A percentile compares a stretch with the other conserved stretches of the same genome.
These are phyloP conservation scores for Microthlaspi erraticum DNA, from an alignment of 345 rosid species.

Conservation along the genomic window DNA sequence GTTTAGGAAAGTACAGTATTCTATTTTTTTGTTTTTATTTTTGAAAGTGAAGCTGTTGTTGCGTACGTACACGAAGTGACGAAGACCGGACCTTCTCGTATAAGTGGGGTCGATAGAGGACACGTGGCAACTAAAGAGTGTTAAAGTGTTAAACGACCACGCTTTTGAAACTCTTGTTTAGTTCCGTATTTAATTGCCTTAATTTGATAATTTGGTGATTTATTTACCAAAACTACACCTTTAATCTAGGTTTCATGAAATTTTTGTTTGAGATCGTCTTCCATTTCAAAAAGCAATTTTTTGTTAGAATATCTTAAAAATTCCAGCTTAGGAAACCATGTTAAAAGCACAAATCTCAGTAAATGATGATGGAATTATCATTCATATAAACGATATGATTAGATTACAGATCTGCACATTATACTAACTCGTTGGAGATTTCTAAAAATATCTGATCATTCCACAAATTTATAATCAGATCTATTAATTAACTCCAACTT, in stretches of 20 bases:
- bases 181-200: neutral
- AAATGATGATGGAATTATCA: too few relatives aligned
- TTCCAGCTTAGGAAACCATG: too few relatives aligned
- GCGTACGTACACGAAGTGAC: neutral
- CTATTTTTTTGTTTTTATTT: neutral
- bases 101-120: neutral
- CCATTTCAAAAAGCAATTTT: too few relatives aligned
- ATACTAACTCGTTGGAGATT: neutral
- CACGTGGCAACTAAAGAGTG: constrained; percentile 21
- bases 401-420: neutral
- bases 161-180: constrained; percentile 12
- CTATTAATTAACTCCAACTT: neutral
- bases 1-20: neutral
- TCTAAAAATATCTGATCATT: neutral
- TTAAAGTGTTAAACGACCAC: neutral
- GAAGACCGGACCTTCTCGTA: neutral
- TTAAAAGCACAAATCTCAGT: too few relatives aligned
- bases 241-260: too few relatives aligned
- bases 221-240: too few relatives aligned
- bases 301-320: too few relatives aligned
- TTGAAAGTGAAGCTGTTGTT: neutral
- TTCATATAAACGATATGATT: too few relatives aligned
- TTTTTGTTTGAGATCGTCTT: too few relatives aligned
- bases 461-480: constrained; percentile 8
- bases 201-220: too few relatives aligned